Base-by-base conservation (phyloP, 1,139 yeast species). In the Yamadazyma triangularis region DNA sequence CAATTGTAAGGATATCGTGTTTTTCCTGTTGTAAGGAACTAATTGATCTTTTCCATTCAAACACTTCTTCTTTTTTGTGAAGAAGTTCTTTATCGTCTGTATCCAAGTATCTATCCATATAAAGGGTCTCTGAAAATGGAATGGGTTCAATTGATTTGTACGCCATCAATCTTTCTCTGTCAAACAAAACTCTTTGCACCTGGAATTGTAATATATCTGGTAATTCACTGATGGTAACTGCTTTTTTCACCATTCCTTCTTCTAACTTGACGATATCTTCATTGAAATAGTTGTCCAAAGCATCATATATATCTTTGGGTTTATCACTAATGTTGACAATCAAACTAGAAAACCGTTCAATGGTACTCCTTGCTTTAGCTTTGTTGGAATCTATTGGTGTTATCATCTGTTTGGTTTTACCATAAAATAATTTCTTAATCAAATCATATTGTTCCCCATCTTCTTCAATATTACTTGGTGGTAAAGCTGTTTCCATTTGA, bases 171-270 rank as follows among this genome's bases (percentile, higher is more conserved):
- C 73, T 59, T 34, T 70, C 82, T 28, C 89, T 70, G 51, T 91
- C 96, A 56, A 83, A 91, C 53, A 87, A 83, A 1, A 89, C 97
- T 48, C 98, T 70, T 56, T 89, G 97, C 3, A 91, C 86, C 51
- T 91, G 98, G 30, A 91, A 76, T 52, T 91, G 98, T 30, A 91
- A 58, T 30, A 91, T 76, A 8, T 80, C 79, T 0, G 98, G 98
- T 11, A 87, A 60, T 38, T 77, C 69, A 10, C 75, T 67, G 6
- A 89, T 73, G 0, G 93, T 77, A 26, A 87, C 71, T 1, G 83
- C 72, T 48, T 94, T 77, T 37, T 83, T 82, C 4, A 77, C 88
- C 25, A 69, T 67, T 1, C 91, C 95, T 36, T 77, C 82, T 26
- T 83, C 93, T 32, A 84, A 70, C 28, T 74, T 71, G 2, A 79